Percentiles rank a stretch among this genome's conserved stretches.
Conservation (phyloP, 169 alveolate genomes). For the Plasmodium falciparum region DNA sequence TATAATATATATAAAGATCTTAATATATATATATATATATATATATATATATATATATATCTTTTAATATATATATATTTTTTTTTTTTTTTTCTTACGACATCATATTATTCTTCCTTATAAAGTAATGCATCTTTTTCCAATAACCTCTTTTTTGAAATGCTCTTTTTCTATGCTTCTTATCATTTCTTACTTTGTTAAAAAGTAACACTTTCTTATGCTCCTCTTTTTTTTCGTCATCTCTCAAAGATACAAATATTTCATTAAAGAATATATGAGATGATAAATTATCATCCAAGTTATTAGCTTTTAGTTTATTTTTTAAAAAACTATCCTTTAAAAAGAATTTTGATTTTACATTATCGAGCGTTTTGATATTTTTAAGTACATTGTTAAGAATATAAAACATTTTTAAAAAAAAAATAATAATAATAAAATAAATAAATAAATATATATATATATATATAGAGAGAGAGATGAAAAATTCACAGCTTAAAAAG, state of each 20-base stretch:
- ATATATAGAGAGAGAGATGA: too few relatives aligned
- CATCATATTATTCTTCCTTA: slow-evolving; percentile 62
- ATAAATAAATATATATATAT: too few relatives aligned
- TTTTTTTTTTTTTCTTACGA: slow-evolving; percentile 5
- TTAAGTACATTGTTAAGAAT: slow-evolving; percentile 27
- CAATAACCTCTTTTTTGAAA: slow-evolving; percentile 76
- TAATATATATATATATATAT: background rate
- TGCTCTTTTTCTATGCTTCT: slow-evolving; percentile 53
- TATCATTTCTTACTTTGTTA: slow-evolving; percentile 64
- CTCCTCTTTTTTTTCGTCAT: background rate
- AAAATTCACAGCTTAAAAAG: too few relatives aligned
- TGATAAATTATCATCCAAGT: background rate
- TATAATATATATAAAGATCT: background rate
- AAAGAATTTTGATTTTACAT: slow-evolving; percentile 28
- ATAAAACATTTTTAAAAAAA: slow-evolving; percentile 36
- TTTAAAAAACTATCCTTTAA: slow-evolving; percentile 18
- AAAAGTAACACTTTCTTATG: slow-evolving; percentile 22
- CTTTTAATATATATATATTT: background rate
- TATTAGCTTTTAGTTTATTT: background rate
- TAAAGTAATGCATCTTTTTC: slow-evolving; percentile 72
- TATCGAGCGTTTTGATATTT: slow-evolving; percentile 12
- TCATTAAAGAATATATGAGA: slow-evolving; percentile 47
- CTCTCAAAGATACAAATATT: slow-evolving; percentile 4
- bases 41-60: background rate
- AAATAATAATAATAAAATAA: too few relatives aligned